phyloP scores from a whole-genome alignment of 768 basidiomycete genomes.

The Saitozyma sp. region DNA sequence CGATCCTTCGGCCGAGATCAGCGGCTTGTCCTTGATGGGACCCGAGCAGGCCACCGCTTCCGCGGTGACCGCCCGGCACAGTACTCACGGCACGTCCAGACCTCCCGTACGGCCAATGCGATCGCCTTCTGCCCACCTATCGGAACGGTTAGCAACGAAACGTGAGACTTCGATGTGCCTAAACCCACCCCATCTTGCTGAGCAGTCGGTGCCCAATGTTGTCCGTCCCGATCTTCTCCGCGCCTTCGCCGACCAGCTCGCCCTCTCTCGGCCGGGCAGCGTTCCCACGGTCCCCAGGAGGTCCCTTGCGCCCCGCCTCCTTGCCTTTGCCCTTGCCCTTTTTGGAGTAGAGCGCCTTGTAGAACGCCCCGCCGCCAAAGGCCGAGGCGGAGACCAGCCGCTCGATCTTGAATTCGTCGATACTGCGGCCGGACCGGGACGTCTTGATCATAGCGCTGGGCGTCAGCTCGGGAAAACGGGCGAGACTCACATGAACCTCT shows the following conservation, averaged over 20 bases:
- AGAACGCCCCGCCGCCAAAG: constrained; percentile 40
- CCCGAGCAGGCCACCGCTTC: no score
- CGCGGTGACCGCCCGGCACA: background rate
- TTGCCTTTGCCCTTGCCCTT: constrained; percentile 46
- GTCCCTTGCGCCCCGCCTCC: constrained; percentile 22
- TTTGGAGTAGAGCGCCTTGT: constrained; percentile 51
- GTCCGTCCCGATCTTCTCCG: constrained; percentile 72
- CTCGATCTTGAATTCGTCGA: constrained; percentile 66
- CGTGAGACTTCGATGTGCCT: background rate
- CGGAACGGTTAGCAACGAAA: constrained; percentile 1
- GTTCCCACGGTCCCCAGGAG: constrained; percentile 20
- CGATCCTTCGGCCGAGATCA: constrained; percentile 54
- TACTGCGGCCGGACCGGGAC: constrained; percentile 58
- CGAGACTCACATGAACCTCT: constrained; percentile 64
- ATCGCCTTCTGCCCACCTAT: constrained; percentile 72
- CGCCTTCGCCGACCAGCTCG: constrained; percentile 80
- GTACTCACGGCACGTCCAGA: constrained; percentile 63
- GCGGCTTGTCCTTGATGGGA: background rate
- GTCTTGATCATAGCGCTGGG: constrained; percentile 62
- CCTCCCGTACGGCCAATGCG: constrained; percentile 64
- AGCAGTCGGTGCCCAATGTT: constrained; percentile 89
- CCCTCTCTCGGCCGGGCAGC: constrained; percentile 70
- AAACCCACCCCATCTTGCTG: constrained; percentile 72
- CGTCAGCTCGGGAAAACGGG: background rate
- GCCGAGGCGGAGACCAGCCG: constrained; percentile 51